Conservation (phyloP, 768 basidiomycete genomes). For the Leucogyrophana mollusca region DNA sequence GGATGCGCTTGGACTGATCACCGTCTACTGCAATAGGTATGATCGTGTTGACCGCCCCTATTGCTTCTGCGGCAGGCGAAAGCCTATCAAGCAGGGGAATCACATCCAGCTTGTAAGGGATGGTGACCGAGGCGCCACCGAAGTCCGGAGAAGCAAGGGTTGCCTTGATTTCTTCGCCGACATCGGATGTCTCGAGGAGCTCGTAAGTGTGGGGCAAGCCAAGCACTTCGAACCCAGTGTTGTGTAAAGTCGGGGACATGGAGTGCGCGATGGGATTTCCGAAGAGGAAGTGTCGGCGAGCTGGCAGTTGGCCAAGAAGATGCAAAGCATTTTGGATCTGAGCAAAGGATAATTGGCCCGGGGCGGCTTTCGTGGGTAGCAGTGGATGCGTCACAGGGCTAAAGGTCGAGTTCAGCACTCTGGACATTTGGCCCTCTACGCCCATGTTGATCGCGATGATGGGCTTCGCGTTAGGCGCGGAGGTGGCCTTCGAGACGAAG, state of each 20-base stretch:
- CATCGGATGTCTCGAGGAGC: slow-evolving; percentile 68
- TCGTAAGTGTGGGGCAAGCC: slow-evolving; percentile 84
- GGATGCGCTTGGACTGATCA: slow-evolving; percentile 41
- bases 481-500: slow-evolving; percentile 56
- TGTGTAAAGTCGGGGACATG: slow-evolving; percentile 92
- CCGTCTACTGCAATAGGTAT: slow-evolving; percentile 46
- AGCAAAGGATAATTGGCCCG: slow-evolving; percentile 87
- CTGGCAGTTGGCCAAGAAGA: slow-evolving; percentile 76
- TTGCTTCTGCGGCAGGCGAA: slow-evolving; percentile 76
- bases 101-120: slow-evolving; percentile 91
- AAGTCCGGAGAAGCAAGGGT: slow-evolving; percentile 69
- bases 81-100: slow-evolving; percentile 80
- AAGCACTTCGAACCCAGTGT: slow-evolving; percentile 77
- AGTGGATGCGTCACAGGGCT: slow-evolving; percentile 90
- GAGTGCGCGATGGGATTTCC: slow-evolving; percentile 88
- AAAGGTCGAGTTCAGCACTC: slow-evolving; percentile 82
- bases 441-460: slow-evolving; percentile 97
- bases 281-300: slow-evolving; percentile 79
- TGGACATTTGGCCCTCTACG: slow-evolving; percentile 81
- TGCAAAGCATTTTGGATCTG: slow-evolving; percentile 83
- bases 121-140: slow-evolving; percentile 96
- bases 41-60: slow-evolving; percentile 96
- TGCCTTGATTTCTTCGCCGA: slow-evolving; percentile 64
- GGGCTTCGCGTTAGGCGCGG: slow-evolving; percentile 60
- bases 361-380: slow-evolving; percentile 84